A percentile compares a stretch with the other conserved stretches of the same genome.
Conservation (phyloP, 768 basidiomycete genomes). For the Suillus brevipes region DNA sequence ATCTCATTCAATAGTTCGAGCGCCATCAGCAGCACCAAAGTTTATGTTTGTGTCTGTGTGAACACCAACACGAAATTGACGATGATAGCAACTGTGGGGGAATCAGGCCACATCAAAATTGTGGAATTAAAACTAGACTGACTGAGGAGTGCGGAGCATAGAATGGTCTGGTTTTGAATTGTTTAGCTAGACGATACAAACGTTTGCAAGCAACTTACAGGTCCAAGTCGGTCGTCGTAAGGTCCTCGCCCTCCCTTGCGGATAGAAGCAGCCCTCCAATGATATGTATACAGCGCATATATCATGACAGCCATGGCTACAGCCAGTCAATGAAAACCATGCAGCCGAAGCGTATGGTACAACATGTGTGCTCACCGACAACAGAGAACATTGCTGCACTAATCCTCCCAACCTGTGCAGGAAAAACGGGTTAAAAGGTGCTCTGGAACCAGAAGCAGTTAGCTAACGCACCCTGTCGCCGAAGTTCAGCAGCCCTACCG, state of each 20-base stretch:
- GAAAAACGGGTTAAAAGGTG: slow-evolving; percentile 2
- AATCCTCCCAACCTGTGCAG: slow-evolving; percentile 81
- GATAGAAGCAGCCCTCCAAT: slow-evolving; percentile 94
- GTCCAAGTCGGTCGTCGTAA: slow-evolving; percentile 94
- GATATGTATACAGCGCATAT: slow-evolving; percentile 93
- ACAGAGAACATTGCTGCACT: slow-evolving; percentile 95
- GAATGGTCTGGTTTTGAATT: slow-evolving; percentile 56
- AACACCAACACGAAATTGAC: slow-evolving; percentile 87
- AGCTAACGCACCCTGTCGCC: slow-evolving; percentile 76
- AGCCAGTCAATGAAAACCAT: slow-evolving; percentile 15
- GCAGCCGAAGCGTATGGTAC: not conserved
- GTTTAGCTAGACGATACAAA: slow-evolving; percentile 15
- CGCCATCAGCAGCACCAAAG: not conserved
- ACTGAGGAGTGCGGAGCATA: slow-evolving; percentile 84
- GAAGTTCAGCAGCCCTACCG: slow-evolving; percentile 96
- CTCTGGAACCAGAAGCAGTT: not conserved
- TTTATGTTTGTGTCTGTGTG: slow-evolving; percentile 39
- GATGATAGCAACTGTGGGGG: slow-evolving; percentile 67
- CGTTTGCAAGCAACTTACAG: slow-evolving; percentile 57
- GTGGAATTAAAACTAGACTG: slow-evolving; percentile 21
- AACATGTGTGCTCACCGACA: slow-evolving; percentile 63
- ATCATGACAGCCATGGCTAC: slow-evolving; percentile 96
- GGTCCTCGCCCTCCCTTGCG: slow-evolving; percentile 89
- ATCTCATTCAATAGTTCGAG: not conserved
- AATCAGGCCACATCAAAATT: not conserved